Evolutionary conservation across 345 rosid genomes (phyloP), one percentile per base, ranked within the genome.

Genomic region (Gossypium mustelinum): DNA sequence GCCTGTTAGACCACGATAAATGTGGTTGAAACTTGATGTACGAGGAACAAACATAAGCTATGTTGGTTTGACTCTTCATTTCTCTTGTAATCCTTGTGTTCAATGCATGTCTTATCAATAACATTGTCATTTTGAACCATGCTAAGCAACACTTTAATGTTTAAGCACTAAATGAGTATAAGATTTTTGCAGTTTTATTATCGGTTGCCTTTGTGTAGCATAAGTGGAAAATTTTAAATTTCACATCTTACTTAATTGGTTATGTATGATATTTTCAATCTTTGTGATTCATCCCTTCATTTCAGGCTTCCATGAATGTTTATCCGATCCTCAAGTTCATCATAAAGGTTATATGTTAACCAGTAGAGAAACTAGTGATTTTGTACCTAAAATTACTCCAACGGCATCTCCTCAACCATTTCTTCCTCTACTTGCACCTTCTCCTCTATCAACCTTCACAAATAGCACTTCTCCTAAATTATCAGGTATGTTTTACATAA

Each of bases 371-470:
- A 57, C 34, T 50, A 84, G 80, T 64, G 89, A 64, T 74, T 73
- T 87, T 70, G 73, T 86, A 77, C 97, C 99, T 25, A 77, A 88
- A 84, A 86, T 90, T 57, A 81, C 98, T 50, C 98, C 97, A 14
- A 83, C 70, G 67, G 83, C 75, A 48, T 78, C 92, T 73, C 99
- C 98, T 59, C 97, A 85, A 79, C 98, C 99, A 2, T 89, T 91
- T 77, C 93, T 93, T 73, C 98, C 99, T 18, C 79, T 89, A 78
- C 86, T 88, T 68, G 98, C 99, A 50, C 97, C 99, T 77, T 90
- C 98, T 73, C 98, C 99, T 4, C 78, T 93, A 84, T 80, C 85
- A 68, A 93, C 97, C 39, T 95, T 82, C 83, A 84, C 86, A 18
- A 57, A 3, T 79, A 88, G 72, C 62, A 84, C 92, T 51, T 29